Base-by-base conservation (phyloP, 306 rosid species). In the Alnus glutinosa region DNA sequence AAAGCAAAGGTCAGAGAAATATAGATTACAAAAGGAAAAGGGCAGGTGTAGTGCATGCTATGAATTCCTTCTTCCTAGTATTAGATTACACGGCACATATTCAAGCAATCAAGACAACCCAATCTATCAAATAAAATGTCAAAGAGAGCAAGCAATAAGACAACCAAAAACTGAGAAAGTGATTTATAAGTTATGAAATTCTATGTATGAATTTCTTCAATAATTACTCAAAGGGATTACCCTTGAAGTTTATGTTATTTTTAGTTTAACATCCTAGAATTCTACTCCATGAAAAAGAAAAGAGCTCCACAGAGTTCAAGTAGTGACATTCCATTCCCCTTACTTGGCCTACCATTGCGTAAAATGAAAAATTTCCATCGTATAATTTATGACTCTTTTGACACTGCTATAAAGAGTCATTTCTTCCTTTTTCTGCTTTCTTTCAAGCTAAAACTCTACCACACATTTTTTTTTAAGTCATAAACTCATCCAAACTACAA, bases 1-100 rank as follows among this genome's bases (percentile, higher is more conserved):
- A 49, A 57, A 61, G 70, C 58, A 67, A 62, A 54, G 63, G 19
- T 78, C 34, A 48, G 69, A 63, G 18, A 55, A 57, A 55, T 32
- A 16, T 74, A 70, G 48, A 39, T 64, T 79, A 1, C 9, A 62
- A 4, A 9, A 49, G 23, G 44, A 59, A 78, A 58, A 49, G 8
- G 61, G 64, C 15, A 37, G 66, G 66, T 71, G n/a, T 50, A n/a
- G 64, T 23, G 30, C 10, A 80, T 55, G 73, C 15, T 28, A 61
- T 5, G 18, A 61, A 23, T 10, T 32, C 16, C 39, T 30, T 28
- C 16, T 5, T 42, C 46, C 46, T 4, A 42, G 46, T 42, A 42
- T 42, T 42, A 42, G 46, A 42, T 42, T 42, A 42, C 46, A 42
- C 46, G 5, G 7, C 44, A 62, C 7, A 32, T 62, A 28, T 30